Conservation (phyloP, 257 asterid genomes). For the Solanum pinnatisectum region DNA sequence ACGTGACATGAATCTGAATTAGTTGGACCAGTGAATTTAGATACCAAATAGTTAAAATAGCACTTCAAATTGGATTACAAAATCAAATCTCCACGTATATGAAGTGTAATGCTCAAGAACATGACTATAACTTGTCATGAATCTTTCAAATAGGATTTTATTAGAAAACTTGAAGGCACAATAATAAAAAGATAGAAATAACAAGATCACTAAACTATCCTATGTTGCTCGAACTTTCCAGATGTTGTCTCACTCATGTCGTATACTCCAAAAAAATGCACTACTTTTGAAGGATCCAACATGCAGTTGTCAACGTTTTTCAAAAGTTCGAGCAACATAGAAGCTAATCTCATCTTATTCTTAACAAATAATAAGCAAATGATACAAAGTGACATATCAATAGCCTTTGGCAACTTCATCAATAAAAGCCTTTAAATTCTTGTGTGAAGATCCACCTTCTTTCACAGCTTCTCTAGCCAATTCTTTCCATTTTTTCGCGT, state of each 20-base stretch:
- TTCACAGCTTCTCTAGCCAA: conserved; percentile 11
- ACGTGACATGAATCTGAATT: background rate
- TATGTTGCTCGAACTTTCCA: background rate
- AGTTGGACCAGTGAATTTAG: background rate
- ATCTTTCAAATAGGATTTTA: background rate
- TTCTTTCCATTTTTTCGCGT: conserved; percentile 12
- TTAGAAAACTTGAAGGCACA: background rate
- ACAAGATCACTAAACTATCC: background rate
- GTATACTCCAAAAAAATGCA: background rate
- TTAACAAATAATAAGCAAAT: background rate
- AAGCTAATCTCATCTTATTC: background rate
- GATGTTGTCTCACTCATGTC: background rate
- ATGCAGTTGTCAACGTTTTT: background rate
- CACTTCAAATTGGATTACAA: background rate
- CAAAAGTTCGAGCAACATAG: background rate
- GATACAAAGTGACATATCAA: background rate
- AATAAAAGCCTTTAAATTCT: conserved; percentile 5
- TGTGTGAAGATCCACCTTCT: conserved; percentile 17
- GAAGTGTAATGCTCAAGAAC: background rate
- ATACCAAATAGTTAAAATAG: background rate
- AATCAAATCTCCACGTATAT: background rate
- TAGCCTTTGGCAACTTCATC: background rate
- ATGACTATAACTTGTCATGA: background rate
- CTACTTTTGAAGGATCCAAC: background rate
- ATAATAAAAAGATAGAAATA: background rate